These are phyloP conservation scores for Hibiscus syriacus DNA, from an alignment of 345 rosid species.

Conservation along the genomic window DNA sequence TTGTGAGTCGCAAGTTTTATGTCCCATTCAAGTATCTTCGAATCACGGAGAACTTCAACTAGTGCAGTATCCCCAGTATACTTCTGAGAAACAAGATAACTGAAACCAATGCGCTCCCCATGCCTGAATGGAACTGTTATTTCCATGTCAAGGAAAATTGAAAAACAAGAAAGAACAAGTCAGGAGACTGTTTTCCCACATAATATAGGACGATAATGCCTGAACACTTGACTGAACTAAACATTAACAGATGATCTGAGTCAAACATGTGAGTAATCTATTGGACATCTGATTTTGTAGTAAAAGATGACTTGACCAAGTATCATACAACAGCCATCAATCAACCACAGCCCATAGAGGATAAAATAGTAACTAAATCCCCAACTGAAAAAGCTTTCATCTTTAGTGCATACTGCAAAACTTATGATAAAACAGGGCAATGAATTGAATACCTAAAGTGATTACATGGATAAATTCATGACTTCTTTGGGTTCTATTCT, in stretches of 20 bases:
- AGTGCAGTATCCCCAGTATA: slow-evolving; percentile 76
- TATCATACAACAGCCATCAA: too few relatives aligned
- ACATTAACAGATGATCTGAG: neutral
- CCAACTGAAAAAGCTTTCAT: neutral
- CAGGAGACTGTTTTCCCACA: neutral
- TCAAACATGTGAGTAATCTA: neutral
- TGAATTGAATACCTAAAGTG: neutral
- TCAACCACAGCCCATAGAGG: too few relatives aligned
- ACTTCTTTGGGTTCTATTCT: neutral
- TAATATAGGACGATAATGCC: neutral
- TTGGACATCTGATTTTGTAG: too few relatives aligned
- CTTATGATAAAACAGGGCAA: neutral
- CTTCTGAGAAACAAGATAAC: slow-evolving; percentile 88
- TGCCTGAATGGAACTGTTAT: slow-evolving; percentile 83
- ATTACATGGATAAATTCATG: neutral
- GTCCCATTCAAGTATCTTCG: slow-evolving; percentile 52
- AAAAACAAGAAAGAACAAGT: slow-evolving; percentile 11
- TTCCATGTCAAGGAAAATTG: neutral
- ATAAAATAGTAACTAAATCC: neutral
- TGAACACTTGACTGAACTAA: neutral
- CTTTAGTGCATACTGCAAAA: neutral
- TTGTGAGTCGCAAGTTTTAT: slow-evolving; percentile 84
- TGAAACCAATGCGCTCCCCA: slow-evolving; percentile 91
- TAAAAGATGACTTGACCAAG: too few relatives aligned
- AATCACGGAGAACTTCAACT: slow-evolving; percentile 70